Conservation (phyloP, 139 green algal genomes). For the Klebsormidium nitens region DNA sequence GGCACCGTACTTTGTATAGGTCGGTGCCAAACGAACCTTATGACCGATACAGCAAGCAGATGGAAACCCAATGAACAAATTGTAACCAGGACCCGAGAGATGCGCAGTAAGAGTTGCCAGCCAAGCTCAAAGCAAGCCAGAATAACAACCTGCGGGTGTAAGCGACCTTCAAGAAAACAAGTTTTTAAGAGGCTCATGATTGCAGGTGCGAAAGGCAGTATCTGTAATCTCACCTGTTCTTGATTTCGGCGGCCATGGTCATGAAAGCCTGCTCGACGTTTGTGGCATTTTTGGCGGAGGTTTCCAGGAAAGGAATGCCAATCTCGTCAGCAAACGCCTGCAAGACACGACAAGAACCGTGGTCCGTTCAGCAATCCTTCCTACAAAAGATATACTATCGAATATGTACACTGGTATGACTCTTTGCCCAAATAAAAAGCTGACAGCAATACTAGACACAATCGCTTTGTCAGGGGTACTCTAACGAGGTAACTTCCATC, state of each 20-base stretch:
- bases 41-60: too few species aligned
- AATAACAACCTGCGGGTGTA: background rate
- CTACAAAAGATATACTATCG: background rate
- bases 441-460: too few species aligned
- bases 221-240: conserved; percentile 86
- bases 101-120: background rate
- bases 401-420: conserved; percentile 20
- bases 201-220: background rate
- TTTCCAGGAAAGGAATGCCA: conserved; percentile 98
- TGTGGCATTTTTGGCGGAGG: conserved; percentile 93
- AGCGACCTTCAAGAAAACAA: background rate
- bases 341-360: too few species aligned
- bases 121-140: background rate
- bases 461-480: too few species aligned
- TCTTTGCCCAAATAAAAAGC: conserved; percentile 13
- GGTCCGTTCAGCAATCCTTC: too few species aligned
- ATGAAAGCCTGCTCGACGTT: conserved; percentile 99
- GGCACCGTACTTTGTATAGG: too few species aligned
- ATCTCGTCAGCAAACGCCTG: conserved; percentile 97
- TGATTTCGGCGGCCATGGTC: conserved; percentile 99
- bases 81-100: background rate
- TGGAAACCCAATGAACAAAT: too few species aligned
- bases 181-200: conserved; percentile 1
- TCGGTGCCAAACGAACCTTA: too few species aligned
- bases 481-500: too few species aligned